Conservation (phyloP, 306 rosid species). For the Prosopis cineraria region DNA sequence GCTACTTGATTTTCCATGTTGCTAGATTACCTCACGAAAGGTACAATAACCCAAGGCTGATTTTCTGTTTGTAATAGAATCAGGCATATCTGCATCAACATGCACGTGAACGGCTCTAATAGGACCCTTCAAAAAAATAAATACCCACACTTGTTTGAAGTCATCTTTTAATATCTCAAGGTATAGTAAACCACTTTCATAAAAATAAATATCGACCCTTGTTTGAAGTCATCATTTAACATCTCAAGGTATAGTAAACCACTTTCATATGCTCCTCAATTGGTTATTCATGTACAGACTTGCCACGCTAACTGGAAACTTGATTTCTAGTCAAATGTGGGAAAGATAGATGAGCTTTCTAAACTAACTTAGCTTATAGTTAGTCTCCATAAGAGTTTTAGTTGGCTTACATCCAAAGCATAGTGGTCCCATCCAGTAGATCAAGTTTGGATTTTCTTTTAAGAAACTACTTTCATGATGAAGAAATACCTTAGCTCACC, state of each 20-base stretch:
- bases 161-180: background rate
- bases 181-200: background rate
- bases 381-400: background rate
- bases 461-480: background rate
- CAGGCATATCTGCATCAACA: background rate
- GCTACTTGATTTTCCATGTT: background rate
- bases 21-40: background rate
- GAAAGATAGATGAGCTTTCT: background rate
- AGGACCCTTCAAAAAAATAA: background rate
- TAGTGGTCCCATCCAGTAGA: background rate
- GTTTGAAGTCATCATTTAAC: background rate
- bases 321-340: background rate
- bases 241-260: background rate
- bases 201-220: background rate
- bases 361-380: background rate
- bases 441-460: background rate
- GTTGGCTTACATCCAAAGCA: background rate
- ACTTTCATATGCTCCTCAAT: background rate
- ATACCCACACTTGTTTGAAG: background rate
- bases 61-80: background rate
- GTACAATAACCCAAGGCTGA: background rate
- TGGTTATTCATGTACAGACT: background rate
- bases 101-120: background rate
- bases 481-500: background rate
- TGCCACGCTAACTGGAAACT: background rate